A percentile compares a stretch with the other conserved stretches of the same genome.
These are phyloP conservation scores for Penicillium nordicum DNA, from an alignment of 2,329 filamentous ascomycete species.

Conservation along the genomic window DNA sequence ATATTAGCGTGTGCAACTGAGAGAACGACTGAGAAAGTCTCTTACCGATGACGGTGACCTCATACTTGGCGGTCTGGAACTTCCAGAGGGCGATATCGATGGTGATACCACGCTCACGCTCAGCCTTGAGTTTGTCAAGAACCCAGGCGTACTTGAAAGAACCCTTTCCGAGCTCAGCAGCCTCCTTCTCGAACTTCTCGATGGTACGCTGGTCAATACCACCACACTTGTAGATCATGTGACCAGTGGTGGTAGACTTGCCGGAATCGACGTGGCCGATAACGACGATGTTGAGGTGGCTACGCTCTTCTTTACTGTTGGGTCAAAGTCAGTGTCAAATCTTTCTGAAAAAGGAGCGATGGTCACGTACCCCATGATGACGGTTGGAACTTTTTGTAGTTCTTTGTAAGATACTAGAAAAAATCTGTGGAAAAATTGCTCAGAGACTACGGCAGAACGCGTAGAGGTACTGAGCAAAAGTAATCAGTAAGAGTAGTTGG, in stretches of 20 bases:
- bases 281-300: conserved; percentile 96
- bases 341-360: too few species aligned
- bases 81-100: conserved; percentile 99
- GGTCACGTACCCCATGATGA: conserved; percentile 59
- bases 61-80: conserved; percentile 98
- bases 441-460: conserved; percentile 51
- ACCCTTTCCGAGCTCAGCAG: conserved; percentile 98
- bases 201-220: conserved; percentile 99
- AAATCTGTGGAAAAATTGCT: conserved; percentile 40
- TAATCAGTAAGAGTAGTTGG: conserved; percentile 23
- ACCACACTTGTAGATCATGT: conserved; percentile 99
- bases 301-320: conserved; percentile 86
- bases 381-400: conserved; percentile 48
- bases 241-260: conserved; percentile 93
- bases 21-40: conserved; percentile 13
- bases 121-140: conserved; percentile 99
- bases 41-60: conserved; percentile 94
- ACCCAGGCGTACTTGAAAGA: conserved; percentile 99
- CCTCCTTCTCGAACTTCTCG: conserved; percentile 99
- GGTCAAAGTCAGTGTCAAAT: not conserved
- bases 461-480: conserved; percentile 48
- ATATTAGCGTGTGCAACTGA: conserved; percentile 6
- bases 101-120: conserved; percentile 99
- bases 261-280: conserved; percentile 99
- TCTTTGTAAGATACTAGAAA: conserved; percentile 49